phyloP scores from a whole-genome alignment of 805 yeast genomes.

The Sugiyamaella marilandica region DNA sequence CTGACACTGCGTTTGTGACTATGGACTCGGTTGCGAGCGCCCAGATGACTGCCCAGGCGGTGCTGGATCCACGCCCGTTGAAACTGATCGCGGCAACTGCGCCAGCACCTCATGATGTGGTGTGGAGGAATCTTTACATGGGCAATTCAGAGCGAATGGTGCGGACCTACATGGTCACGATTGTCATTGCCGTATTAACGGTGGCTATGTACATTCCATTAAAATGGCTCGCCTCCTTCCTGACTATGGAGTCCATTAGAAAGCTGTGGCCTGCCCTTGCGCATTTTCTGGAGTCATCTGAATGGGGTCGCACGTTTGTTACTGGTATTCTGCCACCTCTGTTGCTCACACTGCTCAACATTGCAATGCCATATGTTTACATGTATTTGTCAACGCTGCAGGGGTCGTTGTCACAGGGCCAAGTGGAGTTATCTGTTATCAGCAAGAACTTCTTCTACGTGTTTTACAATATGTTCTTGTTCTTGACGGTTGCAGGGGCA shows the following conservation, averaged over 20 bases:
- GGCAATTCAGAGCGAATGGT: constrained; percentile 66
- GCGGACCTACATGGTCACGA: constrained; percentile 59
- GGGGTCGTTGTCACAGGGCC: constrained; percentile 88
- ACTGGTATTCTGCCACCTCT: constrained; percentile 90
- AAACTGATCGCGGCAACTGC: constrained; percentile 78
- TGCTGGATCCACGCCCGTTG: constrained; percentile 82
- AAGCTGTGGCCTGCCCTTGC: constrained; percentile 83
- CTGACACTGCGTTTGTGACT: constrained; percentile 89
- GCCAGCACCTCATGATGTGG: constrained; percentile 93
- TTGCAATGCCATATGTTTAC: constrained; percentile 78
- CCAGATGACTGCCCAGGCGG: constrained; percentile 94
- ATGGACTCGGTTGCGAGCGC: constrained; percentile 95
- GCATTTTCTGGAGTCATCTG: constrained; percentile 52
- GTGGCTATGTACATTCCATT: constrained; percentile 78
- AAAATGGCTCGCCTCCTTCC: constrained; percentile 73
- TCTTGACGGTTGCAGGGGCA: constrained; percentile 87
- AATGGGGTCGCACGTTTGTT: constrained; percentile 71
- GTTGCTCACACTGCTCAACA: constrained; percentile 78
- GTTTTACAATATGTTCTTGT: constrained; percentile 87
- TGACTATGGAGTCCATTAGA: constrained; percentile 72
- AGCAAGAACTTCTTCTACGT: constrained; percentile 92
- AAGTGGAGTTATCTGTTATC: constrained; percentile 84
- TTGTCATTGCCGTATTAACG: constrained; percentile 62
- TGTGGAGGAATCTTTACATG: constrained; percentile 86
- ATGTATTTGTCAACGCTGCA: constrained; percentile 78